Evolutionary conservation across 1,139 yeast species (phyloP), one percentile per base, ranked within the genome.

Genomic region (Hyphopichia fennica): DNA sequence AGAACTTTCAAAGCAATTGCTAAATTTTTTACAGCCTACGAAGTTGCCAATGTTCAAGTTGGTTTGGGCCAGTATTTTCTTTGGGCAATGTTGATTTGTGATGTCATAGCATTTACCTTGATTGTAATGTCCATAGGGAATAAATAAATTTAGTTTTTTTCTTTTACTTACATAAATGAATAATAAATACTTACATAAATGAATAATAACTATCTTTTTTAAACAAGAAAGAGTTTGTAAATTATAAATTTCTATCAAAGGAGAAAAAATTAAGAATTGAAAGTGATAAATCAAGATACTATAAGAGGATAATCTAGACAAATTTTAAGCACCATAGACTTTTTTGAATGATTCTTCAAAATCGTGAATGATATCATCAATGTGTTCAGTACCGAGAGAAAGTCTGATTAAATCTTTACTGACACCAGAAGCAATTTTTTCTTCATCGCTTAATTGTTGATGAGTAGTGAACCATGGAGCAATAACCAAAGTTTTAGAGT

Each of bases 401-500:
- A 90, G 83, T 72, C 99, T 84, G 56, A 93, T 82, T 60, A 89
- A 77, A 51, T 89, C 96, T 57, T 84, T 82, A 43, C 91, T 78
- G 45, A 91, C 97, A 67, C 97, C 97, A 41, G 95, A 76, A 14
- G 84, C 81, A 39, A 68, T 45, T 71, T 87, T 89, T 69, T 90
- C 98, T 50, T 83, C 86, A 34, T 87, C 90, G 35, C 72, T 64
- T 60, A 93, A 79, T 72, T 93, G 98, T 63, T 89, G 89, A 67
- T 93, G 99, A 19, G 98, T 93, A 40, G 98, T 93, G 69, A 79
- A 89, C 75, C 84, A 90, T 51, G 98, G 99, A 46, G 96, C 91
- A 65, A 93, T 91, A 44, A 91, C 95, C 62, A 93, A 78, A 35
- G 98, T 88, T 74, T 91, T 93, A 41, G 91, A 82, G 62, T 93